phyloP scores from a whole-genome alignment of 495 filamentous ascomycete genomes.

The Tuber melanosporum region DNA sequence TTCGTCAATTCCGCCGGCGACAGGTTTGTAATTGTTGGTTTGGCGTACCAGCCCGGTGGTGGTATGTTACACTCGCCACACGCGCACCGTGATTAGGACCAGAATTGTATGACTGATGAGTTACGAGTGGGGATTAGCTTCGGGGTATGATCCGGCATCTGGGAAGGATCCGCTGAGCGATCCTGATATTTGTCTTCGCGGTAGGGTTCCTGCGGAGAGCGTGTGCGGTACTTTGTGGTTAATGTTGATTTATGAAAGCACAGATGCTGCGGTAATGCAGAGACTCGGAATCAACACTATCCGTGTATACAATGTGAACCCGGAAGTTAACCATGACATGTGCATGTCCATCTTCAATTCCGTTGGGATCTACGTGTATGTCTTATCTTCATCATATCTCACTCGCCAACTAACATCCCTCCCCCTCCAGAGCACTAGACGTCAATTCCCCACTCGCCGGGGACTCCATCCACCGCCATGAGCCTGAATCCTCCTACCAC shows the following conservation, averaged over 20 bases:
- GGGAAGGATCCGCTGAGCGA: constrained; percentile 70
- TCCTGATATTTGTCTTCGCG: constrained; percentile 64
- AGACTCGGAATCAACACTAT: constrained; percentile 78
- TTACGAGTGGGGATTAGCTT: constrained; percentile 16
- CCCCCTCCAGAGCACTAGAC: constrained; percentile 55
- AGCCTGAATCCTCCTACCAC: constrained; percentile 67
- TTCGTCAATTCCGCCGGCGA: constrained; percentile 78
- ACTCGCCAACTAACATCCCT: constrained; percentile 33
- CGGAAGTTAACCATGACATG: constrained; percentile 73
- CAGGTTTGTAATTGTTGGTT: constrained; percentile 81
- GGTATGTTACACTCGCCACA: constrained; percentile 44
- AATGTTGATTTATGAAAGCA: neutral
- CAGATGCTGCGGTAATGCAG: constrained; percentile 88
- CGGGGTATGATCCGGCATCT: constrained; percentile 58
- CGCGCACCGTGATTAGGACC: neutral
- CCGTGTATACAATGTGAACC: constrained; percentile 87
- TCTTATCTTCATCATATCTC: constrained; percentile 47
- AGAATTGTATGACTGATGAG: neutral
- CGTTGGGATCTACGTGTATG: constrained; percentile 62
- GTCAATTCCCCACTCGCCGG: constrained; percentile 84
- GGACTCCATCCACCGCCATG: constrained; percentile 63
- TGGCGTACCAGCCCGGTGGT: constrained; percentile 93
- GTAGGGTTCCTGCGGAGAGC: constrained; percentile 14
- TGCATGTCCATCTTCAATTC: constrained; percentile 90
- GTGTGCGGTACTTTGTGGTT: constrained; percentile 1